Evolutionary conservation across 345 rosid genomes (phyloP), one percentile per base, ranked within the genome.

Genomic region (Rubroshorea leprosula): DNA sequence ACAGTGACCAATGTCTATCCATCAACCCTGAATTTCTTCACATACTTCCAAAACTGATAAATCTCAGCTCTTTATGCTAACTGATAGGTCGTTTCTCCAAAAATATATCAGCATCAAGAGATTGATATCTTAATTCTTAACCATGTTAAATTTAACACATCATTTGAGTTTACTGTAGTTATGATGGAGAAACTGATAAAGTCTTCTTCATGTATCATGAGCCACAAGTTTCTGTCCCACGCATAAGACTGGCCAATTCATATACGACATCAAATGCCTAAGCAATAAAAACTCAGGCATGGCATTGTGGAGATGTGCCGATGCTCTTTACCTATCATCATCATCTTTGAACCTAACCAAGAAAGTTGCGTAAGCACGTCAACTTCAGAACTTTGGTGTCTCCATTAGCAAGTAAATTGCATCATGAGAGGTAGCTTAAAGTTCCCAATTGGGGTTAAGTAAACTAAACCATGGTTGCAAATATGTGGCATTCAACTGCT

Each of bases 331-430:
- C 57, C 61, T 45, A 54, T 57, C 67, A 65, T 60, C 63, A 58
- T 62, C 61, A 52, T 63, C 64, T 53, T 71, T 67, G 75, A 71
- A 74, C 75, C 75, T 71, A 68, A 64, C 71, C 69, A 49, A 59
- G 62, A 62, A 75, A 56, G 48, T 71, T 51, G 79, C 70, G 71
- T 75, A 68, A 75, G 79, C 76, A 68, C 71, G 73, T 71, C 73
- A 67, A 75, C 68, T 60, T 75, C 79, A 60, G 60, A 48, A 64
- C 65, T 62, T 67, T 67, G 73, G 64, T 56, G 63, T 71, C 73
- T 67, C 62, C 76, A 75, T 67, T 66, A 48, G 7, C 12, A 60
- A 49, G 64, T 49, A 60, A 49, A 35, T 2, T 35, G 41, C 24
- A 21, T 35, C 23, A 61, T 10, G 48, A 31, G 47, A 35, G 38